Evolutionary conservation across 2,329 filamentous ascomycete genomes (phyloP), one percentile per base, ranked within the genome.

Genomic region (Sclerotinia subarctica): DNA sequence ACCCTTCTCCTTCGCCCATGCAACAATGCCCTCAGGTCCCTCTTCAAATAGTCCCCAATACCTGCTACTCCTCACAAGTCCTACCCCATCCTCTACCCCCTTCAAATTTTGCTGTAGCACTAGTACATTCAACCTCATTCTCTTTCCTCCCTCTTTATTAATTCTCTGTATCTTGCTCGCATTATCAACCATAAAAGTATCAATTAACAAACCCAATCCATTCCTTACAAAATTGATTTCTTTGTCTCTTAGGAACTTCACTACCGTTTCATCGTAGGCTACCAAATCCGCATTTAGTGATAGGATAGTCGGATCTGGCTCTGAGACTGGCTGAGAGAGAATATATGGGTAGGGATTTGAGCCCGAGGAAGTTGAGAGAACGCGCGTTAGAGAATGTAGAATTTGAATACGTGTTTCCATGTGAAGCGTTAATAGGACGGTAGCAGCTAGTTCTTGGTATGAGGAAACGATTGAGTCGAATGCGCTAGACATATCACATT

Each of bases 61-160:
- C 69, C 86, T 84, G 26, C 86, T 84, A 0, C 89, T 86, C 47
- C 86, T 81, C 5, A 83, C 82, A 38, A 94, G 82, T 68, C 86
- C 84, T 3, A 91, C 89, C 11, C 85, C 85, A 2, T 86, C 83
- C 78, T 95, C 93, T 65, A 99, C 89, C 73, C 96, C 96, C 81
- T 97, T 97, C 67, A 99, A 86, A 75, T 97, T 97, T 78, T 99
- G 95, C 80, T 98, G 94, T 64, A 99, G 82, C 52, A 99, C 95
- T 32, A 97, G 85, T 60, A 97, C 93, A 78, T 99, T 97, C 75
- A 98, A 87, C 78, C 93, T 90, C 87, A 99, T 93, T 49, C 93
- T 87, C n/a, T 89, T 88, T 69, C 90, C 92, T 53, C 95, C 95
- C 74, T 90, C 87, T 49, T 81, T 82, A 78, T 99, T 97, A 88